Percentiles rank a stretch among this genome's conserved stretches.
Evolutionary conservation across 2,329 filamentous ascomycete species (phyloP).

Genomic region (Alternaria metachromatica): DNA sequence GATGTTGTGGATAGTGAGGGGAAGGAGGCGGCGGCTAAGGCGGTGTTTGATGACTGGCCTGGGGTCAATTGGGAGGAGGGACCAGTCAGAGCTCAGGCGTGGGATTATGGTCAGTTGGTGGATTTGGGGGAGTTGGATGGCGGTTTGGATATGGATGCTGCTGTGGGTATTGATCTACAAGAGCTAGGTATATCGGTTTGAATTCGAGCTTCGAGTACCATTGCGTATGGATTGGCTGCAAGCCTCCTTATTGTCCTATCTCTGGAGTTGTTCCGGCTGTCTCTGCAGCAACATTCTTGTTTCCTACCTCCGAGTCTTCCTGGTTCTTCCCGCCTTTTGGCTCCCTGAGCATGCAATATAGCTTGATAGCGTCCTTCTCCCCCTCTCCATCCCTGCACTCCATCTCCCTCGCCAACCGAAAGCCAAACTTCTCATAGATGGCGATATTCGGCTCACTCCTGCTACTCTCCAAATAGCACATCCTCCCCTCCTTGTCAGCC

Average conservation of each 20-base stretch:
- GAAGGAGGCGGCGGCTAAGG: constrained; percentile 29
- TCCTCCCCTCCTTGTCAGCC: constrained; percentile 69
- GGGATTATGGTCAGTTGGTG: constrained; percentile 21
- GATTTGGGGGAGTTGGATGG: constrained; percentile 4
- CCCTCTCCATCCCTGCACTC: constrained; percentile 69
- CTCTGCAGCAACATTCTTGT: neutral
- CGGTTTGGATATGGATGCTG: neutral
- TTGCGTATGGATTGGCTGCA: neutral
- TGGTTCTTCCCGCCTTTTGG: constrained; percentile 22
- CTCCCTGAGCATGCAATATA: constrained; percentile 56
- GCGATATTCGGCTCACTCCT: constrained; percentile 71
- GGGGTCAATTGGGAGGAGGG: constrained; percentile 38
- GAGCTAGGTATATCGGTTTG: neutral
- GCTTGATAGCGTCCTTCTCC: constrained; percentile 47
- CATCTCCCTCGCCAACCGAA: constrained; percentile 69
- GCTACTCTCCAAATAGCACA: constrained; percentile 75
- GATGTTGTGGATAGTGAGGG: constrained; percentile 17
- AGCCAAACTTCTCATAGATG: constrained; percentile 75
- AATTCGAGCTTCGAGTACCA: neutral
- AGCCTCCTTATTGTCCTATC: neutral
- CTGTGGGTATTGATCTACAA: neutral
- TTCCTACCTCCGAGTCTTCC: neutral
- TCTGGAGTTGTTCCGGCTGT: neutral
- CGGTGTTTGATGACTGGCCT: constrained; percentile 36
- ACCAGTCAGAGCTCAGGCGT: constrained; percentile 23